phyloP scores from a whole-genome alignment of 108 stramenopile species.

The Cylindrotheca fusiformis region DNA sequence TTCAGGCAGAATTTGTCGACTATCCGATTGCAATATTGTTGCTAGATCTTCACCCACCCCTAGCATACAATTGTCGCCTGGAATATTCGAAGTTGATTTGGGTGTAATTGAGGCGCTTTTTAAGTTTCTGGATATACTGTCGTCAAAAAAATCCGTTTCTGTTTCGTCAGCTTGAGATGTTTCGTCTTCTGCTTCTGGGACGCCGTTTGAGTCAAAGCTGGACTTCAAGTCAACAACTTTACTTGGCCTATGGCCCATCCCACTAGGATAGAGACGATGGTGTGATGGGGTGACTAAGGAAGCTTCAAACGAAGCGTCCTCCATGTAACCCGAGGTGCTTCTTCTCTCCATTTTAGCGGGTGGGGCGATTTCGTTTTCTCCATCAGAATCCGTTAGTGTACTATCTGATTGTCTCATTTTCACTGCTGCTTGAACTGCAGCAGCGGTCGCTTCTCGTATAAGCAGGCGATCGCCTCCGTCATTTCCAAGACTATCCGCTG shows the following conservation, averaged over 20 bases:
- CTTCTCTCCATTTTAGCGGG: background rate
- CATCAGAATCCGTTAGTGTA: constrained; percentile 7
- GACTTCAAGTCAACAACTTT: background rate
- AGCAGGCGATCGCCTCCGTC: no score
- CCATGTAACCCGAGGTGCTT: constrained; percentile 14
- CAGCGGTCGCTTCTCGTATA: constrained; percentile 20
- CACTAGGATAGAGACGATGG: background rate
- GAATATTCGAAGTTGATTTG: no score
- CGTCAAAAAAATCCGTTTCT: no score
- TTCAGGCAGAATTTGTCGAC: no score
- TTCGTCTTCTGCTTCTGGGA: background rate
- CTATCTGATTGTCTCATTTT: constrained; percentile 27
- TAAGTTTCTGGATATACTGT: no score
- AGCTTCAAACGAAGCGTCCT: constrained; percentile 30
- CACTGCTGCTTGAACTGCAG: constrained; percentile 24
- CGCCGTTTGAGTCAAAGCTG: background rate
- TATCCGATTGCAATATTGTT: no score
- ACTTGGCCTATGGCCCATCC: background rate
- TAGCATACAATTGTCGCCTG: no score
- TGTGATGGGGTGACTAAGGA: background rate
- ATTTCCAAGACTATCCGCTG: no score
- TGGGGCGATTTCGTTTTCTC: background rate
- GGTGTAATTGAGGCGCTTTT: no score
- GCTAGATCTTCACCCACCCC: no score
- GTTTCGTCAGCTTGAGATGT: no score